Percentiles rank a stretch among this genome's conserved stretches.
Evolutionary conservation across 345 rosid genomes (phyloP).

Genomic region (Corymbia maculata): DNA sequence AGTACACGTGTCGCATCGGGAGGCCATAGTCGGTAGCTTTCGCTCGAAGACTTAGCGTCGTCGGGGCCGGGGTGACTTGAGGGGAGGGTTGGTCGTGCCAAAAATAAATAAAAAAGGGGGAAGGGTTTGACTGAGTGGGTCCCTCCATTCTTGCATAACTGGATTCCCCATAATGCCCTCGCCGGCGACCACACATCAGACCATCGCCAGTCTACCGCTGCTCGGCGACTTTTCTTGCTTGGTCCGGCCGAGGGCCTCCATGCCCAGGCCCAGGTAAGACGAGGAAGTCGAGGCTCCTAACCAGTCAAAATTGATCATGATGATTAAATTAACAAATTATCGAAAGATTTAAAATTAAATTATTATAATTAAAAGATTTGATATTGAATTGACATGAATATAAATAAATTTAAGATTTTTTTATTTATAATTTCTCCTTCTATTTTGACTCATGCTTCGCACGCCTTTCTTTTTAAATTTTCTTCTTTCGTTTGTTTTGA

Average conservation of each 20-base stretch:
- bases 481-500: too few species aligned
- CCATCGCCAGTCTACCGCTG: neutral
- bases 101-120: neutral
- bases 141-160: neutral
- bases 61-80: too few species aligned
- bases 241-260: neutral
- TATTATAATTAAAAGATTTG: too few species aligned
- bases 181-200: neutral
- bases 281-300: neutral
- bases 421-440: neutral
- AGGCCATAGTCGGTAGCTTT: neutral
- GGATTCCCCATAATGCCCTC: neutral
- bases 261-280: neutral
- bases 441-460: neutral
- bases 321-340: too few species aligned
- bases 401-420: too few species aligned
- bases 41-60: neutral
- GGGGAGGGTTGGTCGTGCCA: neutral
- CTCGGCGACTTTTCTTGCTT: neutral
- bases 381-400: accelerated
- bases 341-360: too few species aligned
- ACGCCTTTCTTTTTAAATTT: too few species aligned
- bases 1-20: neutral
- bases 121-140: neutral
- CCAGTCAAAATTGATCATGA: neutral